A percentile compares a stretch with the other conserved stretches of the same genome.
Conservation (phyloP, 441 rosid species). For the Euphorbia celastroides region DNA sequence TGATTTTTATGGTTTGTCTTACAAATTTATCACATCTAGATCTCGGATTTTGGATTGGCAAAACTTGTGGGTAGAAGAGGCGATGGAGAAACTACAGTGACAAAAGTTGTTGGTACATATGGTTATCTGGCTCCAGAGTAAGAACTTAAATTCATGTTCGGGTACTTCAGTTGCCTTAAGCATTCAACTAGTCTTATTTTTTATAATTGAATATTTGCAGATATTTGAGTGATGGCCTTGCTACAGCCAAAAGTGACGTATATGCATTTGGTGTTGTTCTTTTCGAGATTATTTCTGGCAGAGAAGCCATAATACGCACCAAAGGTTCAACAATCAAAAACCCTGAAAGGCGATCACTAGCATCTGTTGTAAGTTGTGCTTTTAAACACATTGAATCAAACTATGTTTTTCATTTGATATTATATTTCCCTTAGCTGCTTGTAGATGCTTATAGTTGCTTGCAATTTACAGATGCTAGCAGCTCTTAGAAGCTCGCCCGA, state of each 20-base stretch:
- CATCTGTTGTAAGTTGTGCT: conserved; percentile 61
- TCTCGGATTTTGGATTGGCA: conserved; percentile 94
- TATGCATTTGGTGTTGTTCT: conserved; percentile 97
- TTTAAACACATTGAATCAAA: not conserved
- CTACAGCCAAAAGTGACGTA: conserved; percentile 87
- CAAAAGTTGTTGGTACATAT: conserved; percentile 96
- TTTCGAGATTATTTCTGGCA: conserved; percentile 83
- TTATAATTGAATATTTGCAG: conserved; percentile 29
- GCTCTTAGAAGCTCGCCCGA: conserved; percentile 70
- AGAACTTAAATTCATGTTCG: conserved; percentile 25
- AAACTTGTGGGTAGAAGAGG: conserved; percentile 77
- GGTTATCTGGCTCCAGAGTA: conserved; percentile 98
- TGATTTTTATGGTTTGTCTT: conserved; percentile 1
- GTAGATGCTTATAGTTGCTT: no score
- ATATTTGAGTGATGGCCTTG: conserved; percentile 85
- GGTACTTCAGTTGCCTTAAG: not conserved
- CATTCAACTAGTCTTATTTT: conserved; percentile 12
- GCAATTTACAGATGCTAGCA: conserved; percentile 65
- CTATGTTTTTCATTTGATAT: no score
- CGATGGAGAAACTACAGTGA: conserved; percentile 76
- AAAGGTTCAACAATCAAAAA: conserved; percentile 55
- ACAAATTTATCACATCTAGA: conserved; percentile 33
- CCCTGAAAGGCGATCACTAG: conserved; percentile 78
- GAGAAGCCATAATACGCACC: conserved; percentile 71
- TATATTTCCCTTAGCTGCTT: no score